Evolutionary conservation across 2,329 filamentous ascomycete genomes (phyloP).

Genomic region (Nigrospora sphaerica): DNA sequence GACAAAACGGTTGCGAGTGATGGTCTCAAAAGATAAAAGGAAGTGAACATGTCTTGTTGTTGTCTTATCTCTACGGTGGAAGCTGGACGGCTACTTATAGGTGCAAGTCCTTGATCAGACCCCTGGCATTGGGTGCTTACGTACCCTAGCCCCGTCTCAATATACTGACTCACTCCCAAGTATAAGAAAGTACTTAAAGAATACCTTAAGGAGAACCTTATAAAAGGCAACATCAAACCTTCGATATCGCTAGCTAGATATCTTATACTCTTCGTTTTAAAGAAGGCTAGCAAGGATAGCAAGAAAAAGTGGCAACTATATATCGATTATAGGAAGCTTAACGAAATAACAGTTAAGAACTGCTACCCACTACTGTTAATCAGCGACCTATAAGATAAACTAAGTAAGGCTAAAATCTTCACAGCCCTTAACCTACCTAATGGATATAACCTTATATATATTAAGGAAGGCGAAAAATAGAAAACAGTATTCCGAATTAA

Average conservation of each 20-base stretch:
- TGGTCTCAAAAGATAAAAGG: too few relatives aligned
- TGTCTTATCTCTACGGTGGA: too few relatives aligned
- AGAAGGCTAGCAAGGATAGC: conserved; percentile 4
- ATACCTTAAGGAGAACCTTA: not conserved
- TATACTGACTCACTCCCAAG: too few relatives aligned
- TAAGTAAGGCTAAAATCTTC: conserved; percentile 8
- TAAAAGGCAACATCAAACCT: not conserved
- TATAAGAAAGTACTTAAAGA: conserved; percentile 1
- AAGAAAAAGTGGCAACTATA: conserved; percentile 7
- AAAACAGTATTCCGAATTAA: conserved; percentile 16
- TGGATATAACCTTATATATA: conserved; percentile 7
- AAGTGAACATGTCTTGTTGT: too few relatives aligned
- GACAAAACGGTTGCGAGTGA: too few relatives aligned
- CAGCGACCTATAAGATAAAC: conserved; percentile 8
- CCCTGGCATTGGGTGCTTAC: too few relatives aligned
- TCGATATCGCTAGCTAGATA: not conserved
- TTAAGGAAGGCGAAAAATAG: conserved; percentile 13
- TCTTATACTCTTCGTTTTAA: conserved; percentile 10
- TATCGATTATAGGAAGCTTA: conserved; percentile 15
- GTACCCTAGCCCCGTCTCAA: too few relatives aligned
- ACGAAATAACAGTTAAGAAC: conserved; percentile 16
- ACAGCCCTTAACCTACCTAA: conserved; percentile 6
- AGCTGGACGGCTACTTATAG: too few relatives aligned
- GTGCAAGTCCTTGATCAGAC: too few relatives aligned
- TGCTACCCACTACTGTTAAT: conserved; percentile 14